Evolutionary conservation across 306 rosid genomes (phyloP), one percentile per base, ranked within the genome.

Genomic region (Lablab purpureus): DNA sequence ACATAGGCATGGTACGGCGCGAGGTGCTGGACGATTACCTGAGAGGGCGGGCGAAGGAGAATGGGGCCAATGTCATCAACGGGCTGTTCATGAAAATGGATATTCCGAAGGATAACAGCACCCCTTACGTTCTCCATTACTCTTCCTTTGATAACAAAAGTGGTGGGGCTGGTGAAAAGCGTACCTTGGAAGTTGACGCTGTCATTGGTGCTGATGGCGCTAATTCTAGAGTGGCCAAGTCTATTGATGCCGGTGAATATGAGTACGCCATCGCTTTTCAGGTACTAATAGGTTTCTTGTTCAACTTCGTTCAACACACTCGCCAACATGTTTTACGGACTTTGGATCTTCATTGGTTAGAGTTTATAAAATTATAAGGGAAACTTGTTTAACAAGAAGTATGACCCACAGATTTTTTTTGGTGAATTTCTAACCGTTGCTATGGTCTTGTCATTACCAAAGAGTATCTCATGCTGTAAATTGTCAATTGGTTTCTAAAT

Each of bases 191-290:
- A 86, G 98, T 96, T 10, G 99, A 96, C 22, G 99, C 97, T 13
- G 99, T 96, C 18, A 89, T 96, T 67, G 99, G 99, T 1, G 99
- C 99, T 5, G 97, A 96, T 67, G 99, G 99, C 25, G 98, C 99
- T 25, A 95, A 95, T 86, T 95, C 99, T 13, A 87, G 96, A 11
- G 98, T 95, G 2, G 99, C 99, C 7, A 95, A 95, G 87, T 84
- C 91, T 23, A 95, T 95, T 75, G 85, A 83, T 76, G 99, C 98
- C 2, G 99, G 99, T 58, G 99, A 95, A 4, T 95, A 95, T 67
- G 99, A 93, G 27, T 93, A 93, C 30, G 99, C 99, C 67, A 95
- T 95, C 75, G 99, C 99, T 1, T 95, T 95, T 87, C 99, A 95
- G 98, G 98, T 90, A 40, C 45, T 40, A 2, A 12, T 2, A 78